These are phyloP conservation scores for Sequoiadendron giganteum DNA, from an alignment of 75 land plant species.

Conservation along the genomic window DNA sequence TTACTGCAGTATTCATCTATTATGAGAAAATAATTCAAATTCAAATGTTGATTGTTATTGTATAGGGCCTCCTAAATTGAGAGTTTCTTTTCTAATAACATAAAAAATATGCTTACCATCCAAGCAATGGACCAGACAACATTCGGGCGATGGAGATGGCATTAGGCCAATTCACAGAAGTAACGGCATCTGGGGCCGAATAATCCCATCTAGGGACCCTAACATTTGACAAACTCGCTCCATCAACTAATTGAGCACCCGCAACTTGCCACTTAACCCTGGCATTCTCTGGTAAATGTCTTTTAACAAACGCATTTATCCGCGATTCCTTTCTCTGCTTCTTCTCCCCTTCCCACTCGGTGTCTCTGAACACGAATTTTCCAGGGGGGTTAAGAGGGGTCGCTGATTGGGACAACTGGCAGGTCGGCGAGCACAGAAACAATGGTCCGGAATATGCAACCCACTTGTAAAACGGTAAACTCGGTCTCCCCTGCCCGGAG, in stretches of 20 bases:
- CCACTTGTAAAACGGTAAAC: slow-evolving; percentile 17
- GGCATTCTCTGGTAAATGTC: slow-evolving; percentile 13
- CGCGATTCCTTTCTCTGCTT: not conserved
- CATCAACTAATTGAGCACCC: not conserved
- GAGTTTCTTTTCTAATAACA: too few species aligned
- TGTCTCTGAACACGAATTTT: slow-evolving; percentile 17
- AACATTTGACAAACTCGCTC: not conserved
- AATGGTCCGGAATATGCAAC: slow-evolving; percentile 42
- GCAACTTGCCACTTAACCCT: not conserved
- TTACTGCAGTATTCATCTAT: too few species aligned
- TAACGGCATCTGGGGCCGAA: slow-evolving; percentile 9
- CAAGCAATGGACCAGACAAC: slow-evolving; percentile 83
- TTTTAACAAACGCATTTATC: not conserved
- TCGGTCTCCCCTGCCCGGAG: slow-evolving; percentile 3
- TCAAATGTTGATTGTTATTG: too few species aligned
- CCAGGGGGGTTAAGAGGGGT: slow-evolving; percentile 41
- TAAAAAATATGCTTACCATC: slow-evolving; percentile 48
- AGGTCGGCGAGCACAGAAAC: slow-evolving; percentile 53
- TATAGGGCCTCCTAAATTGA: too few species aligned
- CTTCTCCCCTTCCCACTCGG: slow-evolving; percentile 1
- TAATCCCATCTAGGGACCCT: not conserved
- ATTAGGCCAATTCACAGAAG: slow-evolving; percentile 81
- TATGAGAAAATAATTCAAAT: too few species aligned
- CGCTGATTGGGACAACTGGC: slow-evolving; percentile 62
- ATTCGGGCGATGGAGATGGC: slow-evolving; percentile 72